phyloP scores from a whole-genome alignment of 2,329 filamentous ascomycete species.

The Exophiala sp. region DNA sequence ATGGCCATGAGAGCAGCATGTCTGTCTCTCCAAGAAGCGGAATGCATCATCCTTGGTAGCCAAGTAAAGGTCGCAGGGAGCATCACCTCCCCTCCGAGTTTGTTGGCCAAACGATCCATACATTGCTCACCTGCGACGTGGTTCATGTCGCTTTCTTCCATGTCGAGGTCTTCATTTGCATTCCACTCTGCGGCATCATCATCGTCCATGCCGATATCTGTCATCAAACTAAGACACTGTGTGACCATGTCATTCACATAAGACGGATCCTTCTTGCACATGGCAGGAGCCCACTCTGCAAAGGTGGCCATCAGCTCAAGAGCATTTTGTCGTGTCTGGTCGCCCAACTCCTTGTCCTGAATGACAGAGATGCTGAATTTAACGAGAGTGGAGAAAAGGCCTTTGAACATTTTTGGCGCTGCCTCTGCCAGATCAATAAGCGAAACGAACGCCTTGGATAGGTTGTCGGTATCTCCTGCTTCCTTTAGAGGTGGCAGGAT shows the following conservation, averaged over 20 bases:
- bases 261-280: slow-evolving; percentile 89
- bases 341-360: slow-evolving; percentile 88
- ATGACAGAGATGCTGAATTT: slow-evolving; percentile 90
- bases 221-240: slow-evolving; percentile 96
- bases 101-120: slow-evolving; percentile 96
- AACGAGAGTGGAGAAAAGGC: slow-evolving; percentile 85
- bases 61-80: slow-evolving; percentile 91
- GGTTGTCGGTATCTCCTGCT: slow-evolving; percentile 78
- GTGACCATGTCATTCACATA: slow-evolving; percentile 97
- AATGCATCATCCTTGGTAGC: slow-evolving; percentile 97
- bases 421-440: slow-evolving; percentile 91
- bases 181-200: slow-evolving; percentile 95
- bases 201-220: slow-evolving; percentile 87
- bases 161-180: slow-evolving; percentile 83
- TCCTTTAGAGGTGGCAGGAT: slow-evolving; percentile 93
- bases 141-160: slow-evolving; percentile 93
- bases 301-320: slow-evolving; percentile 97
- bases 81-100: slow-evolving; percentile 88
- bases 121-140: slow-evolving; percentile 97
- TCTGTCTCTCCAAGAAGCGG: slow-evolving; percentile 86
- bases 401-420: slow-evolving; percentile 97
- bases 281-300: slow-evolving; percentile 84
- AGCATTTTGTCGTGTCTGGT: slow-evolving; percentile 86
- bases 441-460: slow-evolving; percentile 82
- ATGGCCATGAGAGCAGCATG: slow-evolving; percentile 98